Evolutionary conservation across 2,329 filamentous ascomycete genomes (phyloP).

Genomic region (Hymenotorrendiella dingleyae): DNA sequence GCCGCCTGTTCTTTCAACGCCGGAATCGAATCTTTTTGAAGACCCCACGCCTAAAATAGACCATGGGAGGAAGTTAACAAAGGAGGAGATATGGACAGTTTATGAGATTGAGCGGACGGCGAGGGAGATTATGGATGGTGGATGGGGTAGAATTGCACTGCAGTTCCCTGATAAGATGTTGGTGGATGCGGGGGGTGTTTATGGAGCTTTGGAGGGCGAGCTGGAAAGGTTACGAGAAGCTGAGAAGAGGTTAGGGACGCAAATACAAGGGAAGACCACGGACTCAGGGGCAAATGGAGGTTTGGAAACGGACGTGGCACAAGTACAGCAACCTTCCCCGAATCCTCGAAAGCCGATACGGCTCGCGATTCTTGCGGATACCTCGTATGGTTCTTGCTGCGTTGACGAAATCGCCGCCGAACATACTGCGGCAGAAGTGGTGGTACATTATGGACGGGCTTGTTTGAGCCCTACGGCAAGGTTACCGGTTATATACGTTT

Average conservation of each 20-base stretch:
- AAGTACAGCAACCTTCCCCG: background rate
- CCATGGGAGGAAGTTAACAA: conserved; percentile 25
- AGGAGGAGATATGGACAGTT: conserved; percentile 66
- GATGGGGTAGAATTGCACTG: conserved; percentile 75
- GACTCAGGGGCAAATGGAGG: background rate
- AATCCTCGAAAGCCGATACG: conserved; percentile 26
- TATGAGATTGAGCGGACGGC: conserved; percentile 86
- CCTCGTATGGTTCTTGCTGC: conserved; percentile 94
- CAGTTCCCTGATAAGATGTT: conserved; percentile 96
- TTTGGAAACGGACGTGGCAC: background rate
- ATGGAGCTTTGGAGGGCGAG: conserved; percentile 54
- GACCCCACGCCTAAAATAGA: conserved; percentile 34
- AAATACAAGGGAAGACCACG: background rate
- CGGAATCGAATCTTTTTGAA: conserved; percentile 54
- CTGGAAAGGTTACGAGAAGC: conserved; percentile 29
- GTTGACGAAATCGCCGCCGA: conserved; percentile 96
- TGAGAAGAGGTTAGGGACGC: conserved; percentile 6
- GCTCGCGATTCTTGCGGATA: conserved; percentile 86
- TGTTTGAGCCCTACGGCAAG: conserved; percentile 87
- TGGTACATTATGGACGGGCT: conserved; percentile 89
- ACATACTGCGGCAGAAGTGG: conserved; percentile 82
- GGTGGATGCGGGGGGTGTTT: conserved; percentile 75
- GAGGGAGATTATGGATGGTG: conserved; percentile 63
- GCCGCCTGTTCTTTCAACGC: conserved; percentile 58
- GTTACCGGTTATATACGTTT: conserved; percentile 84